Evolutionary conservation across 352 stramenopile species (phyloP).

Genomic region (Globisporangium emineosum): DNA sequence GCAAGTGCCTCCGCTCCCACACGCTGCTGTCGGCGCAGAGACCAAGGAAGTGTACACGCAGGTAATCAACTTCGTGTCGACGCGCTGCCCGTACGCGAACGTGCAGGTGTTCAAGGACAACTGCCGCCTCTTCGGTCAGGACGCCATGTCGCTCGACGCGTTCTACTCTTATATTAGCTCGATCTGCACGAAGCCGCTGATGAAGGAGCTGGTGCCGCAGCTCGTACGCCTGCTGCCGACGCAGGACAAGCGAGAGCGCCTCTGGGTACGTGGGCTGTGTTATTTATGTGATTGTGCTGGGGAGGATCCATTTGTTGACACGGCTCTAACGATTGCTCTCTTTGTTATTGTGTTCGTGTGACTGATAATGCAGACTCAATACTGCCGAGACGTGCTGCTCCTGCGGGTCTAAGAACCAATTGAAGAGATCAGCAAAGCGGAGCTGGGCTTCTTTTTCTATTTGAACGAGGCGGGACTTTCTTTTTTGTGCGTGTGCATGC

Average conservation of each 20-base stretch:
- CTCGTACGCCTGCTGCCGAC: constrained; percentile 80
- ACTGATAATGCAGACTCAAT: constrained; percentile 15
- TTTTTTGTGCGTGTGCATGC: constrained; percentile 2
- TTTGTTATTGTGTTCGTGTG: constrained; percentile 15
- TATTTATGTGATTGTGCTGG: not conserved
- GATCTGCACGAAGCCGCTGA: constrained; percentile 64
- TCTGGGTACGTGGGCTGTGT: constrained; percentile 56
- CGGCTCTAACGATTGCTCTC: constrained; percentile 4
- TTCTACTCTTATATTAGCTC: constrained; percentile 82
- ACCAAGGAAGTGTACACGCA: constrained; percentile 83
- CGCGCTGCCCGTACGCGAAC: constrained; percentile 79
- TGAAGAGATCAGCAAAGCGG: not conserved
- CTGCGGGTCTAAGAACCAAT: constrained; percentile 17
- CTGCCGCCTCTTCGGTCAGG: constrained; percentile 83
- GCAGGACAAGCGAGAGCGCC: constrained; percentile 77
- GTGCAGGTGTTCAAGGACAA: constrained; percentile 87
- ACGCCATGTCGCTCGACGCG: constrained; percentile 80
- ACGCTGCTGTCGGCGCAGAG: constrained; percentile 50
- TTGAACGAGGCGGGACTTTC: not conserved
- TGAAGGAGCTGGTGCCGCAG: constrained; percentile 79
- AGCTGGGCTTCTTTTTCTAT: not conserved
- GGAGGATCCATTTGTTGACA: not conserved
- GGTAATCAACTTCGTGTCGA: constrained; percentile 76
- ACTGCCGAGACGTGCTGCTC: constrained; percentile 21
- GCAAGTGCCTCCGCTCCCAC: constrained; percentile 49